Conservation (phyloP, 2,329 filamentous ascomycete genomes). For the Aspergillus ibericus region DNA sequence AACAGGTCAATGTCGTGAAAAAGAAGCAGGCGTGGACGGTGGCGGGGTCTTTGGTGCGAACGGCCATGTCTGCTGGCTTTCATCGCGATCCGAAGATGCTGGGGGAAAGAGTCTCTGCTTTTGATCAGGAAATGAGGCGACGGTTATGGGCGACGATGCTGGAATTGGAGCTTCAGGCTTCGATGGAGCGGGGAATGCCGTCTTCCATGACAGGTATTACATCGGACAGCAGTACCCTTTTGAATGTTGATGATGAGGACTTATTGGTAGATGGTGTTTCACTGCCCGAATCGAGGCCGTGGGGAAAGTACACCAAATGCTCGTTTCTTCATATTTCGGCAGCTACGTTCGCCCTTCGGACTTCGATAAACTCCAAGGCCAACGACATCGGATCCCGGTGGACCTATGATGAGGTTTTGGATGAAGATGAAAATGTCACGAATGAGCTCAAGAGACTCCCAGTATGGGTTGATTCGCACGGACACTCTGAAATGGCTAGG, state of each 20-base stretch:
- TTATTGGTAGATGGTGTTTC: constrained; percentile 21
- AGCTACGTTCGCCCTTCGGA: constrained; percentile 25
- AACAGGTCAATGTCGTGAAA: constrained; percentile 50
- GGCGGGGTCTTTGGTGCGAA: constrained; percentile 48
- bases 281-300: neutral
- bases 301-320: constrained; percentile 23
- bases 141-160: constrained; percentile 54
- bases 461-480: constrained; percentile 12
- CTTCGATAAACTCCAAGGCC: constrained; percentile 27
- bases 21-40: constrained; percentile 53
- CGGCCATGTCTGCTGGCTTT: constrained; percentile 52
- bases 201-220: constrained; percentile 28
- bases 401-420: constrained; percentile 26
- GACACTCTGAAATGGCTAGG: constrained; percentile 9
- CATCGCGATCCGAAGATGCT: constrained; percentile 49
- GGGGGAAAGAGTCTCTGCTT: constrained; percentile 38
- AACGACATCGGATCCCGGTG: constrained; percentile 27
- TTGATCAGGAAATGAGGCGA: constrained; percentile 50
- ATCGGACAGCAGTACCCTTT: constrained; percentile 12
- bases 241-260: constrained; percentile 25
- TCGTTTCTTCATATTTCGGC: constrained; percentile 29
- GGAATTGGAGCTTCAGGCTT: constrained; percentile 54
- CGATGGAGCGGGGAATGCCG: constrained; percentile 52
- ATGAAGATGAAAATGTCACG: constrained; percentile 28
- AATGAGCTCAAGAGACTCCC: constrained; percentile 27